These are phyloP conservation scores for Beauveria caledonica DNA, from an alignment of 2,329 filamentous ascomycete genomes.

Conservation along the genomic window DNA sequence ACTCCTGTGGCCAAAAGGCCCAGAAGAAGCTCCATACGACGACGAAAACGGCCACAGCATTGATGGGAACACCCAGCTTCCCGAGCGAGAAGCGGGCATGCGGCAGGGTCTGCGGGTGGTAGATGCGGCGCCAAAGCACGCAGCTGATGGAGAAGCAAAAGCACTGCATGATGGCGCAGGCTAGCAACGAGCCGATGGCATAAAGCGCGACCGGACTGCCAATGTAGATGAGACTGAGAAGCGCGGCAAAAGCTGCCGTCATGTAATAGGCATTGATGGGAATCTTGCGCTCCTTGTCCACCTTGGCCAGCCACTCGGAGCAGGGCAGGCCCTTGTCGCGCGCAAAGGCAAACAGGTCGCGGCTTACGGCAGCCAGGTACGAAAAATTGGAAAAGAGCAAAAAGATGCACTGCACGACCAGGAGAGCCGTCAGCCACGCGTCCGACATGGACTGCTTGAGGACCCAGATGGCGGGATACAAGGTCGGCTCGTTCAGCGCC, in stretches of 20 bases:
- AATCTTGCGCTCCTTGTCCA: conserved; percentile 8
- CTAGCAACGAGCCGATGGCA: conserved; percentile 12
- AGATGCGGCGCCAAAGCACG: conserved; percentile 13
- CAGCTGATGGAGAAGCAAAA: conserved; percentile 13
- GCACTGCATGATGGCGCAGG: conserved; percentile 13
- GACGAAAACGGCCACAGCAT: conserved; percentile 3
- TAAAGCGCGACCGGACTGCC: conserved; percentile 15
- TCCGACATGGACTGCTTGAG: conserved; percentile 10
- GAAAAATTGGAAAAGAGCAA: conserved; percentile 12
- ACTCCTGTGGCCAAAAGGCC: conserved; percentile 14
- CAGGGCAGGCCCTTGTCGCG: conserved; percentile 10
- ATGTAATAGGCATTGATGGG: conserved; percentile 12
- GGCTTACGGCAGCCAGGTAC: conserved; percentile 12
- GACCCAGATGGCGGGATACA: conserved; percentile 12
- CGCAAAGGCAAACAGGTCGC: conserved; percentile 12
- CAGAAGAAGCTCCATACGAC: conserved; percentile 13
- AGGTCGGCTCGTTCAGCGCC: conserved; percentile 9
- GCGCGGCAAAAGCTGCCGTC: conserved; percentile 1
- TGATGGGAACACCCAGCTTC: conserved; percentile 11
- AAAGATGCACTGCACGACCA: conserved; percentile 7
- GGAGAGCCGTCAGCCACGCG: conserved; percentile 10
- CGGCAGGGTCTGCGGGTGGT: conserved; percentile 13
- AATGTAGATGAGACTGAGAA: conserved; percentile 12
- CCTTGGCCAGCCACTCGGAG: conserved; percentile 8
- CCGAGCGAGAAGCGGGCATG: conserved; percentile 12